These are phyloP conservation scores for Mycena filopes DNA, from an alignment of 768 basidiomycete species.

Conservation along the genomic window DNA sequence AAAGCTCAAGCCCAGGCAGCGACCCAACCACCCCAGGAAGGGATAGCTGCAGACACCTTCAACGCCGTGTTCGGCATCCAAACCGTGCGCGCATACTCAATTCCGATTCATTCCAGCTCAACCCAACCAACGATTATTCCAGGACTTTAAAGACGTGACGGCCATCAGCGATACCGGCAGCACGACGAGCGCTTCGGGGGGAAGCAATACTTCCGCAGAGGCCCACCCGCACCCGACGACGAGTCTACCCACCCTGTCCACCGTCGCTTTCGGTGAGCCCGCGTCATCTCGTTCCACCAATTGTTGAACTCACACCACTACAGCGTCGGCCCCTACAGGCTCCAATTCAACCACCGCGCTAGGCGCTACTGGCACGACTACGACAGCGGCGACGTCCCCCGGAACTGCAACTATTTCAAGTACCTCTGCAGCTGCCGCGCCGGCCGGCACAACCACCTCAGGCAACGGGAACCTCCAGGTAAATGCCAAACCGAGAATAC, in stretches of 20 bases:
- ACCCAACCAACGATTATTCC: slow-evolving; percentile 8
- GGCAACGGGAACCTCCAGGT: slow-evolving; percentile 16
- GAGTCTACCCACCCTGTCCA: too few species aligned
- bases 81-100: slow-evolving; percentile 47
- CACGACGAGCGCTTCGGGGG: slow-evolving; percentile 21
- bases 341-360: too few species aligned
- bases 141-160: slow-evolving; percentile 53
- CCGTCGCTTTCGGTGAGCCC: too few species aligned
- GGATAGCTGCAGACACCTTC: slow-evolving; percentile 67
- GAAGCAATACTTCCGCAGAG: slow-evolving; percentile 31
- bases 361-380: too few species aligned
- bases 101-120: slow-evolving; percentile 15
- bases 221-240: too few species aligned
- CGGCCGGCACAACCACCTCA: neutral
- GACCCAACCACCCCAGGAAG: slow-evolving; percentile 53
- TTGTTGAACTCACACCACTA: too few species aligned
- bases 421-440: neutral
- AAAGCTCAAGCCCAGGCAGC: slow-evolving; percentile 53
- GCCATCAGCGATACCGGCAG: slow-evolving; percentile 49
- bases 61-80: slow-evolving; percentile 54
- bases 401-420: neutral
- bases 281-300: too few species aligned
- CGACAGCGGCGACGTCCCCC: neutral
- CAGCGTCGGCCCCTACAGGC: too few species aligned
- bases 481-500: too few species aligned